Conservation (phyloP, 1,284 basidiomycete genomes). For the Leccinum subrobustum region DNA sequence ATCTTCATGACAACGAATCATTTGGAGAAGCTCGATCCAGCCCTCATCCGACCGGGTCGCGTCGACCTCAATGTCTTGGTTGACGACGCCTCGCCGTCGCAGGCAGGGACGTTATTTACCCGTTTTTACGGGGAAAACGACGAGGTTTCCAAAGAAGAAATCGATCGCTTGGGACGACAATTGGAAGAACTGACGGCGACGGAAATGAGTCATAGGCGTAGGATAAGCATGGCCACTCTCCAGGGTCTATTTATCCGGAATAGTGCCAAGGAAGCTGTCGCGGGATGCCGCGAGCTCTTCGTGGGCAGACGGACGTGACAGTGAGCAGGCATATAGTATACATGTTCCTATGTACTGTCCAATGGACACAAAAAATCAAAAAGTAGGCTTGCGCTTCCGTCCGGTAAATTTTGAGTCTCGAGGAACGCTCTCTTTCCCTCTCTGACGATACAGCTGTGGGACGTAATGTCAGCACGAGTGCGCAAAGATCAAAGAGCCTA, state of each 20-base stretch:
- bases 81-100: slow-evolving; percentile 84
- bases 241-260: slow-evolving; percentile 91
- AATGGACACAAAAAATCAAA: slow-evolving; percentile 41
- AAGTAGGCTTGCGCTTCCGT: slow-evolving; percentile 66
- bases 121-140: slow-evolving; percentile 76
- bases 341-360: slow-evolving; percentile 3
- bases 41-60: slow-evolving; percentile 92
- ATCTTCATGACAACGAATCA: slow-evolving; percentile 99
- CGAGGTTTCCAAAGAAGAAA: slow-evolving; percentile 31
- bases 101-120: slow-evolving; percentile 79
- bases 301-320: slow-evolving; percentile 34
- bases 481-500: slow-evolving; percentile 28
- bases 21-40: slow-evolving; percentile 78
- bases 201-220: slow-evolving; percentile 51
- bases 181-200: slow-evolving; percentile 54
- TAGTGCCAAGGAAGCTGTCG: slow-evolving; percentile 61
- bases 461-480: slow-evolving; percentile 4
- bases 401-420: slow-evolving; percentile 82
- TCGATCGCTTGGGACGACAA: slow-evolving; percentile 47
- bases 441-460: slow-evolving; percentile 70
- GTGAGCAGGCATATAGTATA: slow-evolving; percentile 8
- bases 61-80: slow-evolving; percentile 87
- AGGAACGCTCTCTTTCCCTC: slow-evolving; percentile 79
- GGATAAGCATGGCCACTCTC: slow-evolving; percentile 90
- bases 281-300: slow-evolving; percentile 54